A percentile compares a stretch with the other conserved stretches of the same genome.
phyloP scores from a whole-genome alignment of 2,329 filamentous ascomycete genomes.

The Ceratocystis colombiana region DNA sequence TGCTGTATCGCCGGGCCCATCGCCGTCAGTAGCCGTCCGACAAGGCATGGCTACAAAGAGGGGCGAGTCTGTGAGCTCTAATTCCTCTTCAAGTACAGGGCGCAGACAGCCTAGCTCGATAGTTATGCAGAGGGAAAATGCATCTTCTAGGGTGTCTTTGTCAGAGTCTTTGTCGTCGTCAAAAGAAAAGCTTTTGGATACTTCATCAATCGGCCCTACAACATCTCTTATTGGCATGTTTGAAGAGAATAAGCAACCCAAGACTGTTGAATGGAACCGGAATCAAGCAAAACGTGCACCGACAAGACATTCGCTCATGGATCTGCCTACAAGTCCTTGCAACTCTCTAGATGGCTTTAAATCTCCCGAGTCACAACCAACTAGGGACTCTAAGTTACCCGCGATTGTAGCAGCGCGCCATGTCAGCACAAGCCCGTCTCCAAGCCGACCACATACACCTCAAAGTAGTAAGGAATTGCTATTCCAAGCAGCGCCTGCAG shows the following conservation, averaged over 20 bases:
- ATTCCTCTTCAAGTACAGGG: constrained; percentile 22
- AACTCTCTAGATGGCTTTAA: background rate
- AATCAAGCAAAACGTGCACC: background rate
- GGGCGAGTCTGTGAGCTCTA: constrained; percentile 28
- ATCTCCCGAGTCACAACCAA: background rate
- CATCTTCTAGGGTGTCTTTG: background rate
- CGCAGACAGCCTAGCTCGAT: constrained; percentile 32
- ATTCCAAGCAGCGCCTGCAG: constrained; percentile 5
- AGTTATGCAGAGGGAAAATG: constrained; percentile 13
- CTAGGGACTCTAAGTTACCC: background rate
- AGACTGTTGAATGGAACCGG: background rate
- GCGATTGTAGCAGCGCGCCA: constrained; percentile 17
- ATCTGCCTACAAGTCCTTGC: background rate
- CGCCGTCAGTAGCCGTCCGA: background rate
- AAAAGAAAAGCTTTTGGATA: constrained; percentile 36
- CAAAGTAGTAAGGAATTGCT: constrained; percentile 1
- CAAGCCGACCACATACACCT: constrained; percentile 19
- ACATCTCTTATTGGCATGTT: constrained; percentile 59
- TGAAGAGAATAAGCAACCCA: constrained; percentile 38
- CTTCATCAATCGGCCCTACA: constrained; percentile 50
- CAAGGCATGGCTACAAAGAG: constrained; percentile 4
- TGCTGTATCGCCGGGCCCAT: constrained; percentile 14
- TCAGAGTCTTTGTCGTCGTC: background rate
- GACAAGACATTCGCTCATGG: constrained; percentile 4
- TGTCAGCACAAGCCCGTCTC: constrained; percentile 18